phyloP scores from a whole-genome alignment of 1,139 yeast genomes.

The Nakaseomyces kungkrabaensis region DNA sequence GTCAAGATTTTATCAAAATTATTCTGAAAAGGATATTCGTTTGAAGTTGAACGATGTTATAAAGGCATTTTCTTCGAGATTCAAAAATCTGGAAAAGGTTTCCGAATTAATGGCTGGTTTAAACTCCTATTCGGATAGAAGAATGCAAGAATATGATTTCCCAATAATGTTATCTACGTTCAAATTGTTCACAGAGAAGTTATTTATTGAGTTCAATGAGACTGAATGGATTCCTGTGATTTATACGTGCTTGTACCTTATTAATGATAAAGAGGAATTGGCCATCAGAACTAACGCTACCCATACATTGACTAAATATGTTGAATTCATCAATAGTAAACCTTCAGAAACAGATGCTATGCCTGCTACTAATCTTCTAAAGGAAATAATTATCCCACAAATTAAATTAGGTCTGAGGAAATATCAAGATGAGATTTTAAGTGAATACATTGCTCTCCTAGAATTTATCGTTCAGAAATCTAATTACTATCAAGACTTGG shows the following conservation, averaged over 20 bases:
- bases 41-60: slow-evolving; percentile 51
- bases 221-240: slow-evolving; percentile 76
- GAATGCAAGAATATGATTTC: slow-evolving; percentile 72
- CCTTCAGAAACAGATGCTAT: slow-evolving; percentile 31
- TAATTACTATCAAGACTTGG: slow-evolving; percentile 43
- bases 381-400: slow-evolving; percentile 52
- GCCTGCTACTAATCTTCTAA: slow-evolving; percentile 38
- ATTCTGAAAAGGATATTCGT: slow-evolving; percentile 53
- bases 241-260: slow-evolving; percentile 55
- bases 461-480: slow-evolving; percentile 50
- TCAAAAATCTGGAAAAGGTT: slow-evolving; percentile 37
- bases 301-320: slow-evolving; percentile 51
- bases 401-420: slow-evolving; percentile 62
- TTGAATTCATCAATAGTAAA: slow-evolving; percentile 45
- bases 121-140: slow-evolving; percentile 54
- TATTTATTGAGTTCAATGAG: slow-evolving; percentile 37
- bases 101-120: slow-evolving; percentile 49
- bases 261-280: slow-evolving; percentile 71
- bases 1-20: slow-evolving; percentile 50
- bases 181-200: slow-evolving; percentile 49
- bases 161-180: slow-evolving; percentile 64
- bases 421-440: slow-evolving; percentile 51
- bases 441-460: slow-evolving; percentile 59
- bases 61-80: slow-evolving; percentile 46
- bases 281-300: slow-evolving; percentile 75